Percentiles rank a stretch among this genome's conserved stretches.
phyloP scores from a whole-genome alignment of 108 stramenopile genomes.

The Skeletonema menzelii region DNA sequence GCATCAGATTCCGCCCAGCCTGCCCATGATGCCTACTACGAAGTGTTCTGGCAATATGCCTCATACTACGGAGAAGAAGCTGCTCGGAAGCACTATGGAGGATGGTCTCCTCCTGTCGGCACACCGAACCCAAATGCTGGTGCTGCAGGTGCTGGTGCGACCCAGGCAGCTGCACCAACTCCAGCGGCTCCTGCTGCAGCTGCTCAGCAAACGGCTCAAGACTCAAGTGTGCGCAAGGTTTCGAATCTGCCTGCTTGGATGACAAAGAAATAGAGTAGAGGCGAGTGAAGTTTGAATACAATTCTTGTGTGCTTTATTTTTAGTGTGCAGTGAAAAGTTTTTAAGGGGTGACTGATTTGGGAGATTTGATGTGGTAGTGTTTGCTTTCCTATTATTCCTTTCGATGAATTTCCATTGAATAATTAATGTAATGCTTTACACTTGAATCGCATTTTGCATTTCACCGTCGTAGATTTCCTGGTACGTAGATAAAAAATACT shows the following conservation, averaged over 20 bases:
- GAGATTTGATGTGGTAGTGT: not conserved
- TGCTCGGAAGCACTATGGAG: slow-evolving; percentile 85
- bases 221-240: slow-evolving; percentile 80
- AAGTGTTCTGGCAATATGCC: slow-evolving; percentile 86
- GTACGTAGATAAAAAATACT: too few relatives aligned
- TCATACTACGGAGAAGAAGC: slow-evolving; percentile 87
- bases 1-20: slow-evolving; percentile 36
- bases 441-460: too few relatives aligned
- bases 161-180: slow-evolving; percentile 40
- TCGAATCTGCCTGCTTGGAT: slow-evolving; percentile 93
- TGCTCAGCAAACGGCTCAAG: slow-evolving; percentile 45
- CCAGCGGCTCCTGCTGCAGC: slow-evolving; percentile 30
- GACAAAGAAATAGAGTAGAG: slow-evolving; percentile 49
- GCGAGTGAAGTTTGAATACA: not conserved
- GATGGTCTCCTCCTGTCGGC: slow-evolving; percentile 86
- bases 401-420: not conserved
- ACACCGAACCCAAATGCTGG: slow-evolving; percentile 87
- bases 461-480: too few relatives aligned
- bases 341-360: not conserved
- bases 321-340: not conserved
- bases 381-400: not conserved
- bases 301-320: not conserved
- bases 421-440: not conserved
- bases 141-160: slow-evolving; percentile 45
- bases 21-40: slow-evolving; percentile 86